Percentiles rank a stretch among this genome's conserved stretches.
These are phyloP conservation scores for bread wheat (Triticum aestivum) DNA, from an alignment of 176 grass and related monocot species.

Conservation along the genomic window IWGSC_CS_RefSeq_v2.1 NC_057812.1:557315474-557315973, in stretches of 20 bases:
- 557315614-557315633: background rate
- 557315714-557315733: background rate
- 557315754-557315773: background rate
- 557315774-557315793: background rate
- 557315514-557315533: background rate
- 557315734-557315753: background rate
- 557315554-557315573: conserved; percentile 15
- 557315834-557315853: background rate
- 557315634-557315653: background rate
- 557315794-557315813: background rate
- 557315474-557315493: background rate
- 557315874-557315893: no score
- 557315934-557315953: conserved; percentile 27
- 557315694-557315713: background rate
- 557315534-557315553: background rate
- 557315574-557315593: background rate
- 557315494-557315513: background rate
- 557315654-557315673: background rate
- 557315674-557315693: background rate
- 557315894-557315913: background rate
- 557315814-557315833: background rate
- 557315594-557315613: background rate
- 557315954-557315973: background rate
- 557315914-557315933: conserved; percentile 12
- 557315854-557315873: conserved; percentile 8